A percentile compares a stretch with the other conserved stretches of the same genome.
phyloP scores from a whole-genome alignment of 2,329 filamentous ascomycete species.

The Nemania serpens region DNA sequence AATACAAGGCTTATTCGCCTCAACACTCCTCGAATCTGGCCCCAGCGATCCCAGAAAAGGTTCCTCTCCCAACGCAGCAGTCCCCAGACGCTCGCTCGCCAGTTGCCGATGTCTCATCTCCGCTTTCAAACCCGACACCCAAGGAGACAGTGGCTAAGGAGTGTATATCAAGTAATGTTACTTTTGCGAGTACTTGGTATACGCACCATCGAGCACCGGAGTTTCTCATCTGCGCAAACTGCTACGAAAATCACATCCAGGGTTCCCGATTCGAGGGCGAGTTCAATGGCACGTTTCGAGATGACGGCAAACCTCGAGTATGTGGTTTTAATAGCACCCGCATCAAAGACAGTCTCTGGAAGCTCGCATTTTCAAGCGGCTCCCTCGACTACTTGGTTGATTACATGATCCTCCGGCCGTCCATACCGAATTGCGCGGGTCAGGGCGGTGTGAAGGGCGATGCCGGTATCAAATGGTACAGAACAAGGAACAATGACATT shows the following conservation, averaged over 20 bases:
- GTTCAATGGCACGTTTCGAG: constrained; percentile 6
- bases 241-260: constrained; percentile 15
- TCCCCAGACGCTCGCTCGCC: background rate
- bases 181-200: constrained; percentile 17
- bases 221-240: constrained; percentile 15
- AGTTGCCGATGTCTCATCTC: background rate
- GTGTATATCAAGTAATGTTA: constrained; percentile 9
- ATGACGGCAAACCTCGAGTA: constrained; percentile 7
- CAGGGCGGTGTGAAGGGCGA: constrained; percentile 4
- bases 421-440: constrained; percentile 13
- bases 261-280: constrained; percentile 5
- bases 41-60: background rate
- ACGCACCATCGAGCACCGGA: constrained; percentile 13
- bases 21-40: background rate
- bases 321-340: constrained; percentile 9
- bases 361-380: constrained; percentile 8
- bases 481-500: constrained; percentile 16
- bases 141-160: constrained; percentile 1
- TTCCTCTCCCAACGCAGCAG: background rate
- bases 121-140: background rate
- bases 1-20: background rate
- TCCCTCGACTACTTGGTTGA: constrained; percentile 12
- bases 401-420: constrained; percentile 11
- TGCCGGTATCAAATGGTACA: constrained; percentile 19
- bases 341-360: constrained; percentile 16